Conservation (phyloP, 2,329 filamentous ascomycete species). For the Hypoxylon sp. region DNA sequence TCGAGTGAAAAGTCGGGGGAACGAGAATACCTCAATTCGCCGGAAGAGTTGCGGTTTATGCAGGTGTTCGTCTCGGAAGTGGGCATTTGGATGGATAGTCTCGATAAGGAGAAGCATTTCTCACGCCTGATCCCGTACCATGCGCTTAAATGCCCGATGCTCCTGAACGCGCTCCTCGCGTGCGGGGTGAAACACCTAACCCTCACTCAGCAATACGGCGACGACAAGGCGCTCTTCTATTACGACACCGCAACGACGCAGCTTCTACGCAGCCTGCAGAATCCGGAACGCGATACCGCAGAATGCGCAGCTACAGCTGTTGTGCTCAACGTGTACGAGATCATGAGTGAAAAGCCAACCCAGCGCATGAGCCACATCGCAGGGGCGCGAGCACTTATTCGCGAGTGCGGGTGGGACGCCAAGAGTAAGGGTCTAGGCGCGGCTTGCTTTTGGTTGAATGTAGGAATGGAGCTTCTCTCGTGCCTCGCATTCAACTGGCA, state of each 20-base stretch:
- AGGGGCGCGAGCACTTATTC: slow-evolving; percentile 85
- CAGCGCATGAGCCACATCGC: slow-evolving; percentile 92
- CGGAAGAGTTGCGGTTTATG: slow-evolving; percentile 89
- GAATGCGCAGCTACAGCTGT: slow-evolving; percentile 90
- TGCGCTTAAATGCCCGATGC: slow-evolving; percentile 84
- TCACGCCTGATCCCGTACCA: slow-evolving; percentile 86
- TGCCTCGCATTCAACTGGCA: slow-evolving; percentile 90
- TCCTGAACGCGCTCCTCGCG: slow-evolving; percentile 88
- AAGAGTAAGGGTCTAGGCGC: slow-evolving; percentile 81
- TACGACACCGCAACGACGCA: slow-evolving; percentile 88
- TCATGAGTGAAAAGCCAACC: slow-evolving; percentile 84
- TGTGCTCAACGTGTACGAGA: slow-evolving; percentile 91
- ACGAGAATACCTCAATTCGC: slow-evolving; percentile 75
- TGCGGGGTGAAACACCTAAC: slow-evolving; percentile 88
- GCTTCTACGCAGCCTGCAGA: slow-evolving; percentile 80
- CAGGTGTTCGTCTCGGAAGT: slow-evolving; percentile 93
- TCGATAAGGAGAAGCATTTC: slow-evolving; percentile 89
- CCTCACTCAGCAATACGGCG: slow-evolving; percentile 73
- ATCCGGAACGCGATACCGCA: slow-evolving; percentile 84
- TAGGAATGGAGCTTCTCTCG: slow-evolving; percentile 89
- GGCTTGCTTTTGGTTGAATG: slow-evolving; percentile 95
- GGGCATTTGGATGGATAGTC: slow-evolving; percentile 92
- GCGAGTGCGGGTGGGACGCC: slow-evolving; percentile 90
- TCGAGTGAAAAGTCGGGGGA: slow-evolving; percentile 57
- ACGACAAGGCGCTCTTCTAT: slow-evolving; percentile 83